A percentile compares a stretch with the other conserved stretches of the same genome.
phyloP scores from a whole-genome alignment of 2,329 filamentous ascomycete genomes.

The Xylariaceae sp. region DNA sequence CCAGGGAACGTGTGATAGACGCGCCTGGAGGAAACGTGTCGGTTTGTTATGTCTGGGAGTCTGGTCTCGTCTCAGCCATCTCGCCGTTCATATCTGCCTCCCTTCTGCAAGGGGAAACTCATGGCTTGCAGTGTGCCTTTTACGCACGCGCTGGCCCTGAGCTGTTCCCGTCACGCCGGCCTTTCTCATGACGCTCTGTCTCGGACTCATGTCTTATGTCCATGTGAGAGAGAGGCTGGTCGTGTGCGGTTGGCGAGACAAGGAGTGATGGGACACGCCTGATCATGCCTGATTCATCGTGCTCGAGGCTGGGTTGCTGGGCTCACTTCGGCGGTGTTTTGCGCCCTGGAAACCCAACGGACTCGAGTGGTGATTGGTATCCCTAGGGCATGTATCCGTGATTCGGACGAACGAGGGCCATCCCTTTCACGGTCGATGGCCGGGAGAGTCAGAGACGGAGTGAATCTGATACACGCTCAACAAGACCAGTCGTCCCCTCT shows the following conservation, averaged over 20 bases:
- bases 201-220: conserved; percentile 10
- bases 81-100: neutral
- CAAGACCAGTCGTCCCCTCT: too few relatives aligned
- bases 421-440: too few relatives aligned
- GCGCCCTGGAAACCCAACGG: too few relatives aligned
- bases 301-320: neutral
- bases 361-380: too few relatives aligned
- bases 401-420: too few relatives aligned
- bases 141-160: too few relatives aligned
- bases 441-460: too few relatives aligned
- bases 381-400: too few relatives aligned
- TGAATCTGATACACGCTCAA: too few relatives aligned
- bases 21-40: too few relatives aligned
- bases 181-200: conserved; percentile 10
- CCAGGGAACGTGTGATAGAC: too few relatives aligned
- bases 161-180: neutral
- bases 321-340: too few relatives aligned
- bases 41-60: neutral
- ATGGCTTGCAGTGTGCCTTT: neutral
- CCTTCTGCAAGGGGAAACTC: conserved; percentile 14
- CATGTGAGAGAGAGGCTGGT: conserved; percentile 13
- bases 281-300: neutral
- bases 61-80: neutral
- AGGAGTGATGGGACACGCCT: neutral
- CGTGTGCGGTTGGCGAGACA: neutral